Percentiles rank a stretch among this genome's conserved stretches.
phyloP scores from a whole-genome alignment of 345 rosid genomes.

The Dipteronia dyeriana region DNA sequence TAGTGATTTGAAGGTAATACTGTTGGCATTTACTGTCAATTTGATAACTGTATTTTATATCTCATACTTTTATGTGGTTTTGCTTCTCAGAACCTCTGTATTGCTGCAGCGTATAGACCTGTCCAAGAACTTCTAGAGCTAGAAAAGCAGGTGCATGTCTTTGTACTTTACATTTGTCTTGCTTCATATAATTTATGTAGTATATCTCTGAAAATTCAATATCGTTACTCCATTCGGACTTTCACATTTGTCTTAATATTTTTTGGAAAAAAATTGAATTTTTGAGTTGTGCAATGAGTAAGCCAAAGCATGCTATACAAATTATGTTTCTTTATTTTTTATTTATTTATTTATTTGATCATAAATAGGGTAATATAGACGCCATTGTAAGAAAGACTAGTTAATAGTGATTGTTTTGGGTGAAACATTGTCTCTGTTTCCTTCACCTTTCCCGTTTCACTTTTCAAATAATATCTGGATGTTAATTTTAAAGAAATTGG shows the following conservation, averaged over 20 bases:
- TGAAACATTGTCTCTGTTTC: neutral
- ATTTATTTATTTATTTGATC: neutral
- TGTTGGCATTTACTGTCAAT: conserved; percentile 2
- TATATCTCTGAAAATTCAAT: neutral
- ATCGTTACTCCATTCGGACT: neutral
- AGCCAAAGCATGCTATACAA: neutral
- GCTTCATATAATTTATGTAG: neutral
- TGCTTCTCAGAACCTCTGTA: conserved; percentile 77
- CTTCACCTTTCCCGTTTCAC: neutral
- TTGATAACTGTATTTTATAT: conserved; percentile 4
- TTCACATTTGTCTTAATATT: neutral
- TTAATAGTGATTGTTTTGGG: neutral
- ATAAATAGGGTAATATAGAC: neutral
- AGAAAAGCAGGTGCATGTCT: conserved; percentile 61
- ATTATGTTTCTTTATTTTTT: neutral
- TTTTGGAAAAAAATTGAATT: neutral
- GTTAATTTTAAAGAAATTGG: too few relatives aligned
- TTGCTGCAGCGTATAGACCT: conserved; percentile 96
- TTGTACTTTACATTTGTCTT: conserved; percentile 6
- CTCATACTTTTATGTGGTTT: conserved; percentile 17
- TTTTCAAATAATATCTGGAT: too few relatives aligned
- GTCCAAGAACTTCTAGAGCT: conserved; percentile 89
- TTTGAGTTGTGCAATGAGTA: neutral
- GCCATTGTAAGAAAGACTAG: neutral
- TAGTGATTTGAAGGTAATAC: conserved; percentile 91